A percentile compares a stretch with the other conserved stretches of the same genome.
Conservation (phyloP, 2,329 filamentous ascomycete genomes). For the Cladosporium colombiae region DNA sequence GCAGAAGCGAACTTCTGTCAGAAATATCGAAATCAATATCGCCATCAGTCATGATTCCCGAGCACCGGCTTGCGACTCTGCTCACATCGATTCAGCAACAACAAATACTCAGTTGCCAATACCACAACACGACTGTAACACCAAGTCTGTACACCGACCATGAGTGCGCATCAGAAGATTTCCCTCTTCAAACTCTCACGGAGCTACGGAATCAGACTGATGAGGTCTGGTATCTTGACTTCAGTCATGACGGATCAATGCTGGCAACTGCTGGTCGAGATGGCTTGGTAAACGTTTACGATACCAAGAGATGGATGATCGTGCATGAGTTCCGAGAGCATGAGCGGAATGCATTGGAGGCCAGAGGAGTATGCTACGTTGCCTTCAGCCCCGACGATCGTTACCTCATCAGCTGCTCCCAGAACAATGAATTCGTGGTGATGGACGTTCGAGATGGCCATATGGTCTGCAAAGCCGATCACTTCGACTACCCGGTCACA, state of each 20-base stretch:
- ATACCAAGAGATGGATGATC: slow-evolving; percentile 68
- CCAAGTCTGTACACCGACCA: slow-evolving; percentile 91
- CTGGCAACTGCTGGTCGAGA: slow-evolving; percentile 82
- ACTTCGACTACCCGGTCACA: slow-evolving; percentile 82
- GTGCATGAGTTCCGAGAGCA: slow-evolving; percentile 49
- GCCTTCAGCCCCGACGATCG: slow-evolving; percentile 91
- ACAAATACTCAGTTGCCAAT: slow-evolving; percentile 81
- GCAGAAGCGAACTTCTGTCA: slow-evolving; percentile 72
- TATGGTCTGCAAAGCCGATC: slow-evolving; percentile 63
- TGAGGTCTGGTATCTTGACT: slow-evolving; percentile 90
- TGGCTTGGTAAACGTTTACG: slow-evolving; percentile 76
- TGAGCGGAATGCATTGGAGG: slow-evolving; percentile 28
- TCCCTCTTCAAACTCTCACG: slow-evolving; percentile 70
- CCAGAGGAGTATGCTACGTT: slow-evolving; percentile 70
- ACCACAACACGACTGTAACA: slow-evolving; percentile 76
- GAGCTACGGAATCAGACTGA: slow-evolving; percentile 73
- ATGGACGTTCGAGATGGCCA: slow-evolving; percentile 49
- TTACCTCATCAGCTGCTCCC: slow-evolving; percentile 77
- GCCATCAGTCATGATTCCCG: slow-evolving; percentile 93
- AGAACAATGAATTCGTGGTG: slow-evolving; percentile 39
- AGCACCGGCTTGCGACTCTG: slow-evolving; percentile 79
- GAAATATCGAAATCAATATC: slow-evolving; percentile 89
- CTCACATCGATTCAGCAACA: slow-evolving; percentile 80
- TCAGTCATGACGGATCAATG: slow-evolving; percentile 81
- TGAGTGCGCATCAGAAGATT: slow-evolving; percentile 74